Conservation (phyloP, 306 rosid genomes). For the Ormosia emarginata region DNA sequence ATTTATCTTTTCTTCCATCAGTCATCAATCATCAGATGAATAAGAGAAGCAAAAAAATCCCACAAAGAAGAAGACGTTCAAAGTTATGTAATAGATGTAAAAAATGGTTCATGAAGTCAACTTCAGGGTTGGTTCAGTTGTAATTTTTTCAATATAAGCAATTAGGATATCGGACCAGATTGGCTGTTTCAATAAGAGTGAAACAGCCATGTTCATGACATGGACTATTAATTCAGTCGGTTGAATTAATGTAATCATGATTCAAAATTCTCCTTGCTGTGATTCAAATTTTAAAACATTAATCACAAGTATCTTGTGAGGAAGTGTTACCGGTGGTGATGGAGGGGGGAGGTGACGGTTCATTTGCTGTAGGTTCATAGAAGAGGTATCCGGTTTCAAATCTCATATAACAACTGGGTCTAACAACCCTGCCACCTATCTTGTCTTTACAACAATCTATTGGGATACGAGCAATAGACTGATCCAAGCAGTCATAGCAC, state of each 20-base stretch:
- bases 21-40: no score
- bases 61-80: neutral
- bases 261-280: no score
- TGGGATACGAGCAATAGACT: neutral
- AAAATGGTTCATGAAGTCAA: neutral
- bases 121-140: neutral
- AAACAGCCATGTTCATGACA: no score
- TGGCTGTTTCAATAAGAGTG: no score
- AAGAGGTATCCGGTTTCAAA: neutral
- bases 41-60: no score
- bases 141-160: neutral
- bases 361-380: neutral
- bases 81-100: neutral
- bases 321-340: neutral
- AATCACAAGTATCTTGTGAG: no score
- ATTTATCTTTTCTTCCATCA: neutral
- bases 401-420: no score
- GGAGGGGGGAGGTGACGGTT: neutral
- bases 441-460: no score
- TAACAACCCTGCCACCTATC: no score
- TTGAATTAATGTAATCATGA: no score
- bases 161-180: neutral
- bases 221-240: no score
- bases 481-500: slow-evolving; percentile 20
- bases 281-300: no score